These are phyloP conservation scores for Trichomonas gallinae DNA, from an alignment of 208 protist genomes.

Conservation along the genomic window DNA sequence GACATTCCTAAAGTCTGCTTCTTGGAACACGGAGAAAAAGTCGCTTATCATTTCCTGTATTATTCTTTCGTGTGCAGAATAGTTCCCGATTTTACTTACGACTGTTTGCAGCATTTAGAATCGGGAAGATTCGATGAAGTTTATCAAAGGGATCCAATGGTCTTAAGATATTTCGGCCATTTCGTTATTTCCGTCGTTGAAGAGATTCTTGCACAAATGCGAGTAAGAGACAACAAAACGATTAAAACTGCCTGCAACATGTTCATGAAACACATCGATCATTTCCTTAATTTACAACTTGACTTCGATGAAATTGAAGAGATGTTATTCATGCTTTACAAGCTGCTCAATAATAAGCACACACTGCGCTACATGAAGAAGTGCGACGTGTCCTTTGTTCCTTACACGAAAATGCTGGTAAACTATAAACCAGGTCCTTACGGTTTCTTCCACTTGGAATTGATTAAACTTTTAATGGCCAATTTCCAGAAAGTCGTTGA, in stretches of 20 bases:
- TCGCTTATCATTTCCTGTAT: background rate
- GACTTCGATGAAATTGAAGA: background rate
- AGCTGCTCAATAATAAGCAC: background rate
- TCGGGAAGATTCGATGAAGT: background rate
- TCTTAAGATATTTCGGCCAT: background rate
- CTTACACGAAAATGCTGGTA: no score
- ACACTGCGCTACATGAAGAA: no score
- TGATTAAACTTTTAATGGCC: no score
- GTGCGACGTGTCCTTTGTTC: no score
- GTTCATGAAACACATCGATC: background rate
- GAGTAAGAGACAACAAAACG: background rate
- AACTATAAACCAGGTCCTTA: no score
- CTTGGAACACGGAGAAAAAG: background rate
- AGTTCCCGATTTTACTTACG: background rate
- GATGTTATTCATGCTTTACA: background rate
- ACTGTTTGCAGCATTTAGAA: background rate
- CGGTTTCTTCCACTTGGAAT: no score
- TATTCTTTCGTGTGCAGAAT: background rate
- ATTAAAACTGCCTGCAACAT: background rate
- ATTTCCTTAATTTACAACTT: background rate
- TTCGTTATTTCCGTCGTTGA: background rate
- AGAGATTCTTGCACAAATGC: background rate
- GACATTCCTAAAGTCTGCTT: background rate
- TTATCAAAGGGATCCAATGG: background rate
- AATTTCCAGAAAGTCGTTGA: no score